phyloP scores from a whole-genome alignment of 202 grass and related monocot species.

The Bolboschoenoplectus hybrid region DNA sequence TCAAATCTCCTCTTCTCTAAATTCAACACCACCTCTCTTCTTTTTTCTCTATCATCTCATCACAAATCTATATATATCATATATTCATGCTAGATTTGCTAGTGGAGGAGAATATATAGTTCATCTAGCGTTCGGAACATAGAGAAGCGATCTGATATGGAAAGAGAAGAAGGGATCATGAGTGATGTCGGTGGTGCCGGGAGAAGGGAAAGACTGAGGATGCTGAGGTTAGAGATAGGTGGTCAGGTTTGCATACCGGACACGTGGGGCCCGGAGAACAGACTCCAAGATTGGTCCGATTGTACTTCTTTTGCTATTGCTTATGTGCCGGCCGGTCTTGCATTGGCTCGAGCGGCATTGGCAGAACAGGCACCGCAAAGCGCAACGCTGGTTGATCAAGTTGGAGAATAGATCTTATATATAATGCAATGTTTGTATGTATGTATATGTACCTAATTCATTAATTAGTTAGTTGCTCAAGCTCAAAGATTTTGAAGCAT shows the following conservation, averaged over 20 bases:
- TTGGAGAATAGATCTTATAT: constrained; percentile 1
- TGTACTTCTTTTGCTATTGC: constrained; percentile 6
- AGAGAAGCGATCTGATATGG: constrained; percentile 13
- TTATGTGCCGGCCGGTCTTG: constrained; percentile 6
- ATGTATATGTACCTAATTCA: not conserved
- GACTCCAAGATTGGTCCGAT: constrained; percentile 30
- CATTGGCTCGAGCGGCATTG: not conserved
- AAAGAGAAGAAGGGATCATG: not conserved
- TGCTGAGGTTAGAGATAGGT: constrained; percentile 26
- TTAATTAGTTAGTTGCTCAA: not conserved
- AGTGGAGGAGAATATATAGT: not conserved
- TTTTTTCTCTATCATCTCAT: not conserved
- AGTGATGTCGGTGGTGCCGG: not conserved
- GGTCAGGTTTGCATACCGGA: constrained; percentile 35
- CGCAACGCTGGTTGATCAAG: not conserved
- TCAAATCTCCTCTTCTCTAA: not conserved
- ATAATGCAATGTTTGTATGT: constrained; percentile 22
- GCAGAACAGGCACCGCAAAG: not conserved
- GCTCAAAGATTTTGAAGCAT: not conserved
- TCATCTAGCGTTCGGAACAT: not conserved
- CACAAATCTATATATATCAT: no score
- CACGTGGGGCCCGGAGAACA: constrained; percentile 35
- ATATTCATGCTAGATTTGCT: not conserved
- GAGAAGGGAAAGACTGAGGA: constrained; percentile 35
- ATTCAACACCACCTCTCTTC: not conserved